Evolutionary conservation across 1,284 basidiomycete genomes (phyloP), one percentile per base, ranked within the genome.

Genomic region (Trichosporon ovoides): DNA sequence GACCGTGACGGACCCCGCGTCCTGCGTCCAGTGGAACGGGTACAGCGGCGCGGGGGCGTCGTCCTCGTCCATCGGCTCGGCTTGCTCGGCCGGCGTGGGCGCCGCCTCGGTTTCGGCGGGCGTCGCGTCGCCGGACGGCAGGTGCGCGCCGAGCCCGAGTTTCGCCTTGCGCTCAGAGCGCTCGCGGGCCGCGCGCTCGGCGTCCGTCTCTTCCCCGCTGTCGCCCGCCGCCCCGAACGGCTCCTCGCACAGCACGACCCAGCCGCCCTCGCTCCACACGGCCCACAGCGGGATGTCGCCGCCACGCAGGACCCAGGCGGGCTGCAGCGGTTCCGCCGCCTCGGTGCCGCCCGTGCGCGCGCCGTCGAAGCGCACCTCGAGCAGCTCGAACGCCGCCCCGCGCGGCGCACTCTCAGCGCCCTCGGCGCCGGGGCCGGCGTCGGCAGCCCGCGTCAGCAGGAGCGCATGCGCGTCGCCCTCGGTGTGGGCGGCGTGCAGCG

Each of bases 21-120:
- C 87, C 72, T 98, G 94, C 0, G 85, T 89, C 94, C 94, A 98
- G 0, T 89, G 88, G 75, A 91, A 96, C 1, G 89, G 87, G 18
- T 83, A 83, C 7, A 28, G 28, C 20, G 38, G 51, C 13, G 37
- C 5, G 24, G 31, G 28, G 11, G 31, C 20, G 37, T 57, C 58
- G 20, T 58, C 59, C 12, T 56, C 56, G 7, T 67, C 63, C 36
- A 60, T 55, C 10, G 33, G 55, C 18, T 58, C 18, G 13, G 24
- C 34, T 13, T 40, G 37, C 18, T 40, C 31, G 7, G 31, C 19
- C 51, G 40, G 38, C 14, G 46, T n/a, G 22, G 48, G 35, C 12
- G 16, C 28, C 33, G 16, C 28, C 33, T 35, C 28, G 19, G 36
- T 36, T 19, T 24, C 46, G 7, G 50, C 36, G 4, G 43, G 43